phyloP scores from a whole-genome alignment of 805 yeast genomes.

The Yueomyces sp. region DNA sequence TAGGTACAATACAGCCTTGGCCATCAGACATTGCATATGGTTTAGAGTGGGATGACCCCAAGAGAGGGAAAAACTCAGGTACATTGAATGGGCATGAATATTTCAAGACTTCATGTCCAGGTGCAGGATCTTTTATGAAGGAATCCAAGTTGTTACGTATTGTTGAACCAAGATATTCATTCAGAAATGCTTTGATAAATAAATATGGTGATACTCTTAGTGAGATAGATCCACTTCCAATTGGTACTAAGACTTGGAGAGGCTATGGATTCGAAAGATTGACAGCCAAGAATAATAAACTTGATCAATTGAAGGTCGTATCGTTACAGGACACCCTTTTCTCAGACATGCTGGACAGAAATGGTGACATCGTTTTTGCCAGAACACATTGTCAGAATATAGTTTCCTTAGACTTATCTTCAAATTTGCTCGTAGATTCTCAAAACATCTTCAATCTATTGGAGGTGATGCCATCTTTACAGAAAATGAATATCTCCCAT shows the following conservation, averaged over 20 bases:
- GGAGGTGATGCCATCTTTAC: slow-evolving; percentile 25
- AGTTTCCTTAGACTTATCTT: slow-evolving; percentile 42
- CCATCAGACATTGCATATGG: slow-evolving; percentile 45
- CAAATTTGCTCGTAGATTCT: slow-evolving; percentile 38
- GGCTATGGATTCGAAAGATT: slow-evolving; percentile 53
- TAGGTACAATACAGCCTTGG: slow-evolving; percentile 59
- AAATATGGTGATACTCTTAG: slow-evolving; percentile 32
- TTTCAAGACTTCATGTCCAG: slow-evolving; percentile 27
- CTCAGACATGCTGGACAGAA: not conserved
- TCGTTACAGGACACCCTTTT: slow-evolving; percentile 25
- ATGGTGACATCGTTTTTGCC: not conserved
- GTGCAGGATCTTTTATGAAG: slow-evolving; percentile 16
- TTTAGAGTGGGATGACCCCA: slow-evolving; percentile 71
- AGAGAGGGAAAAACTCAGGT: slow-evolving; percentile 68
- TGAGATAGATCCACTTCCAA: slow-evolving; percentile 23
- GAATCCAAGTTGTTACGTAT: slow-evolving; percentile 14
- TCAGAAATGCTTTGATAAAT: slow-evolving; percentile 36
- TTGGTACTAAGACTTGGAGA: slow-evolving; percentile 48
- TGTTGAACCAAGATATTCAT: slow-evolving; percentile 21
- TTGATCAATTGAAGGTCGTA: slow-evolving; percentile 31
- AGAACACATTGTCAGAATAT: slow-evolving; percentile 8
- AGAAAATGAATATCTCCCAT: slow-evolving; percentile 39
- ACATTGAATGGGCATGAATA: slow-evolving; percentile 37
- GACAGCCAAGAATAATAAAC: slow-evolving; percentile 33
- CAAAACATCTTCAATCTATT: slow-evolving; percentile 27